Evolutionary conservation across 768 basidiomycete genomes (phyloP).

Genomic region (Rhodotorula paludigena): DNA sequence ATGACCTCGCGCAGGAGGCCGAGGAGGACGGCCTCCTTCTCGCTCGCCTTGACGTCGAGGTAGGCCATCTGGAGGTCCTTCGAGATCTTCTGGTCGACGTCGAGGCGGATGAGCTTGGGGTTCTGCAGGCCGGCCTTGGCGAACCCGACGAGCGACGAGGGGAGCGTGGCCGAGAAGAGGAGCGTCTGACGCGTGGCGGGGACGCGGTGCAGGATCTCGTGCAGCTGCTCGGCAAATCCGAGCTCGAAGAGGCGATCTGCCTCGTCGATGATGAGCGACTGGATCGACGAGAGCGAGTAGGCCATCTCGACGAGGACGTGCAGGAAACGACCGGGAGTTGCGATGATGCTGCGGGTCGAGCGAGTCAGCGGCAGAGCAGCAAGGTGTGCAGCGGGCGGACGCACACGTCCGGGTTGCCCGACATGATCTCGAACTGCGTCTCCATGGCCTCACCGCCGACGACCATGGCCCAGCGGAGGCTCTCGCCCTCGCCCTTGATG

Average conservation of each 20-base stretch:
- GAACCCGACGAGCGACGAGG: slow-evolving; percentile 92
- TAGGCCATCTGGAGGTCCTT: slow-evolving; percentile 89
- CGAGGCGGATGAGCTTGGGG: slow-evolving; percentile 91
- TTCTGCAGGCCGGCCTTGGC: slow-evolving; percentile 93
- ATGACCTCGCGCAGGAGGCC: slow-evolving; percentile 80
- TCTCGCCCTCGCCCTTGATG: slow-evolving; percentile 68
- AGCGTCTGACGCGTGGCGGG: slow-evolving; percentile 82
- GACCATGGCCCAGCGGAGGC: slow-evolving; percentile 81
- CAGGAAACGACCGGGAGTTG: slow-evolving; percentile 94
- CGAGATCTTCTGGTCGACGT: slow-evolving; percentile 93
- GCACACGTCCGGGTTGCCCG: slow-evolving; percentile 89
- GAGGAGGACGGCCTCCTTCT: slow-evolving; percentile 89
- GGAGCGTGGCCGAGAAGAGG: slow-evolving; percentile 92
- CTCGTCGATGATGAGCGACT: slow-evolving; percentile 94
- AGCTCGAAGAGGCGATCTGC: slow-evolving; percentile 97
- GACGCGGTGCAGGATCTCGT: slow-evolving; percentile 84
- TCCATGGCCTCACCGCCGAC: slow-evolving; percentile 95
- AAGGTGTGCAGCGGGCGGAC: slow-evolving; percentile 46
- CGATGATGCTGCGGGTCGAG: slow-evolving; percentile 66
- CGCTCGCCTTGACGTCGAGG: slow-evolving; percentile 81
- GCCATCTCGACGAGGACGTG: slow-evolving; percentile 97
- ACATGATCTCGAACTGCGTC: slow-evolving; percentile 93
- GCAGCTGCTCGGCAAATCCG: slow-evolving; percentile 88
- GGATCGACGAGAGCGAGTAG: slow-evolving; percentile 74
- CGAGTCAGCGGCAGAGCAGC: too few relatives aligned